Conservation (phyloP, 2,329 filamentous ascomycete genomes). For the Tolypocladium amazonense region DNA sequence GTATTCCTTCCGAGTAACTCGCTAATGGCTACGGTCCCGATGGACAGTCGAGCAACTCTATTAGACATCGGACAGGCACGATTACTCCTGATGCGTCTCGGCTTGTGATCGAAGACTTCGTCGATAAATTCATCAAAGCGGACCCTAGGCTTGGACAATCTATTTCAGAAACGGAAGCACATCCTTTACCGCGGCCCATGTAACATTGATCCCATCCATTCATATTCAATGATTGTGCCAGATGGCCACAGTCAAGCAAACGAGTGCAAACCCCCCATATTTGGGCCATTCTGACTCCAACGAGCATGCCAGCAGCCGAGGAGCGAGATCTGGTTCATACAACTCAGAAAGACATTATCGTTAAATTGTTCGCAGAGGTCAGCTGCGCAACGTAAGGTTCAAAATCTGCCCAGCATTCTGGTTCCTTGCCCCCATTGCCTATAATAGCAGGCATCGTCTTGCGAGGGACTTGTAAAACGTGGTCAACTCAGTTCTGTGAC, state of each 20-base stretch:
- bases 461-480: constrained; percentile 6
- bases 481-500: constrained; percentile 6
- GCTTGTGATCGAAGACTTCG: background rate
- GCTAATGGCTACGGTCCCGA: too few relatives aligned
- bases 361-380: constrained; percentile 2
- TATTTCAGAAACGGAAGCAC: too few relatives aligned
- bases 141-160: background rate
- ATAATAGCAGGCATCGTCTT: background rate
- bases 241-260: background rate
- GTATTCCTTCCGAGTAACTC: too few relatives aligned
- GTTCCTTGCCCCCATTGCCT: background rate
- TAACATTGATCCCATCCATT: background rate
- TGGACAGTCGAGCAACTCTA: too few relatives aligned
- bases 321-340: background rate
- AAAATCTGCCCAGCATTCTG: background rate
- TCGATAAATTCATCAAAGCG: background rate
- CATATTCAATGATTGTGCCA: background rate
- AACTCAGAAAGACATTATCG: constrained; percentile 4
- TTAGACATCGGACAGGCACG: background rate
- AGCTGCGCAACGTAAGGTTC: background rate
- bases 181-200: background rate
- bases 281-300: background rate
- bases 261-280: background rate
- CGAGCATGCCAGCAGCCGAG: constrained; percentile 2
- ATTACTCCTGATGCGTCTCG: background rate